Evolutionary conservation across 495 filamentous ascomycete genomes (phyloP).

Genomic region (Hypoxylon rickii): DNA sequence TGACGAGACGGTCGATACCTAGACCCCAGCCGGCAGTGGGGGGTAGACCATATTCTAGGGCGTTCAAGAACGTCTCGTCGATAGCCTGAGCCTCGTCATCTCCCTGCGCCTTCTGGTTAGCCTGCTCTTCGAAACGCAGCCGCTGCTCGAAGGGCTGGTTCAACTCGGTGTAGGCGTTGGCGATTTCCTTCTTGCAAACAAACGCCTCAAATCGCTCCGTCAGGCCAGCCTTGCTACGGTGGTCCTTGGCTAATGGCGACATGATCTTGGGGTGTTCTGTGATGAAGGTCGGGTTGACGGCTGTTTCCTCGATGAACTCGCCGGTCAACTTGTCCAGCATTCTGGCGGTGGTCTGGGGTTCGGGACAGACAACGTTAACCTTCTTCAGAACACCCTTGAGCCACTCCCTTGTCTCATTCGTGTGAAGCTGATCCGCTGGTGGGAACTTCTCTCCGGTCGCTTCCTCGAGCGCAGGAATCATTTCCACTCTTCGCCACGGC

Average conservation of each 20-base stretch:
- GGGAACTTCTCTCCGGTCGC: constrained; percentile 93
- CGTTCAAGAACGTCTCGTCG: constrained; percentile 86
- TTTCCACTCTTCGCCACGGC: constrained; percentile 92
- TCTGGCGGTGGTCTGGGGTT: constrained; percentile 90
- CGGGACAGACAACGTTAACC: constrained; percentile 85
- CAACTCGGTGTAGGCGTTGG: constrained; percentile 96
- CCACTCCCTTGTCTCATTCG: constrained; percentile 82
- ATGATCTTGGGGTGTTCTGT: constrained; percentile 66
- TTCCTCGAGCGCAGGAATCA: constrained; percentile 93
- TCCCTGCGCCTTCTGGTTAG: constrained; percentile 90
- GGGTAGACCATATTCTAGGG: constrained; percentile 83
- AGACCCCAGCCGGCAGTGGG: constrained; percentile 97
- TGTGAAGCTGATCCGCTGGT: constrained; percentile 85
- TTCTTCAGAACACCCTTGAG: constrained; percentile 83
- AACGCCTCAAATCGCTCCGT: constrained; percentile 98
- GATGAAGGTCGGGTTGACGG: constrained; percentile 96
- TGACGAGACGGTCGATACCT: constrained; percentile 94
- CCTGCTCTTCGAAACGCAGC: constrained; percentile 94
- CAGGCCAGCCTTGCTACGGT: constrained; percentile 78
- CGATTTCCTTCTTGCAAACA: constrained; percentile 96
- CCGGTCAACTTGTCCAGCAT: constrained; percentile 98
- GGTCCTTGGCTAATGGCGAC: constrained; percentile 95
- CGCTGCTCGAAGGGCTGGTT: constrained; percentile 97
- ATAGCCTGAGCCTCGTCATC: constrained; percentile 96
- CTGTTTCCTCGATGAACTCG: constrained; percentile 92